Percentiles rank a stretch among this genome's conserved stretches.
Conservation (phyloP, 352 stramenopile species). For the Phytophthora sansomeana region DNA sequence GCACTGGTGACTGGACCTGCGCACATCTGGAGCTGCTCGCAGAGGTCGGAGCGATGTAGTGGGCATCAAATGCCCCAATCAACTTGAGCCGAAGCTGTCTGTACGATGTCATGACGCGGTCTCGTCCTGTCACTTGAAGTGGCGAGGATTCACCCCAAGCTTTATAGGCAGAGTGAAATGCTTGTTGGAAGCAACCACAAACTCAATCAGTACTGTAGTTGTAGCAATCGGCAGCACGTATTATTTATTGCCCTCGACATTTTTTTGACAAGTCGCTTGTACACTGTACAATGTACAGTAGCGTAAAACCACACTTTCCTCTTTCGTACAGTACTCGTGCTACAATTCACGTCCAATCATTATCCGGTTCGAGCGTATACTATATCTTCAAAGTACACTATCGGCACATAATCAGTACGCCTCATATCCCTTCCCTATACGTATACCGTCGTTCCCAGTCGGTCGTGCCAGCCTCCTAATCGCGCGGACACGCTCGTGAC, state of each 20-base stretch:
- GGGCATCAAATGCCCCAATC: not conserved
- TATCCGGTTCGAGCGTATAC: too few species aligned
- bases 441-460: not conserved
- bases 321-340: too few species aligned
- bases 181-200: too few species aligned
- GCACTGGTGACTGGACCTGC: too few species aligned
- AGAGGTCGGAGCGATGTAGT: not conserved
- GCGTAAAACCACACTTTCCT: too few species aligned
- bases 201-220: not conserved
- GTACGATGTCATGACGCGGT: slow-evolving; percentile 27
- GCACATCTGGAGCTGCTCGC: not conserved
- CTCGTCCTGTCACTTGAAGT: slow-evolving; percentile 16
- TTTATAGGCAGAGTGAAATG: not conserved
- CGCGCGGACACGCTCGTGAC: slow-evolving; percentile 2
- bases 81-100: slow-evolving; percentile 6
- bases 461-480: slow-evolving; percentile 4
- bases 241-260: too few species aligned
- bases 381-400: too few species aligned
- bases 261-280: too few species aligned
- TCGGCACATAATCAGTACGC: too few species aligned
- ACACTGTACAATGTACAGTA: too few species aligned
- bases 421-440: not conserved
- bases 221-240: not conserved
- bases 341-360: too few species aligned
- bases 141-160: slow-evolving; percentile 9